Base-by-base conservation (phyloP, 2,329 filamentous ascomycete genomes). In the Aspergillus terreus region DNA sequence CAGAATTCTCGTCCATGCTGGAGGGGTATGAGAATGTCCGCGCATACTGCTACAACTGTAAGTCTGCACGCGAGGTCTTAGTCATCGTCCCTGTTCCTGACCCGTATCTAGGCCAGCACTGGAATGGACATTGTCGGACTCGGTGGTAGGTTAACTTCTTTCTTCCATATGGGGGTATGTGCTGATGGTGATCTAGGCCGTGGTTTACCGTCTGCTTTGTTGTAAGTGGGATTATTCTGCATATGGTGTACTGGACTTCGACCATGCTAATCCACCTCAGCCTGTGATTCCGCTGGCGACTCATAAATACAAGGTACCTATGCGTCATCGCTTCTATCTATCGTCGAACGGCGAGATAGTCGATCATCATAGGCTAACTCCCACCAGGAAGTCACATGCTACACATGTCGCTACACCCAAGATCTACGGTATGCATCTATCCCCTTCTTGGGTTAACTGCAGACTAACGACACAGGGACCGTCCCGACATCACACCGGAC, bases 151-250 rank as follows among this genome's bases (percentile, higher is more conserved):
- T 63, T 42, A 2, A 4, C 44, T 32, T 14, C 17, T 42, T 21
- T 12, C n/a, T 5, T 48, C 17, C 19, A 3, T 47, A 38, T 14
- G 21, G 21, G 19, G 7, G 19, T 19, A 15, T 12, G 1, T 12
- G 19, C 35, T 55, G 25, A 7, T 21, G 19, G 21, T 33, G 12
- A 23, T 15, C 3, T 43, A 73, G 70, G 70, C 71, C 73, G 1
- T 76, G 71, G 59, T 76, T 76, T 50, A 76, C 74, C 19, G 54
- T 76, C 43, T 76, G 74, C 63, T 76, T 74, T 46, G 56, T 76
- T 55, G 70, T 71, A 63, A 58, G 69, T 38, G 17, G 27, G 23
- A 21, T 38, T 17, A 15, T 10, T 36, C 27, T 25, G 14, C 12
- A 15, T 25, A 38, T 4, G 33, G 33, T 4, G 33, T 35, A 12